Evolutionary conservation across 805 yeast species (phyloP), one percentile per base, ranked within the genome.

Genomic region (Sugiyamaella mastotermitis): DNA sequence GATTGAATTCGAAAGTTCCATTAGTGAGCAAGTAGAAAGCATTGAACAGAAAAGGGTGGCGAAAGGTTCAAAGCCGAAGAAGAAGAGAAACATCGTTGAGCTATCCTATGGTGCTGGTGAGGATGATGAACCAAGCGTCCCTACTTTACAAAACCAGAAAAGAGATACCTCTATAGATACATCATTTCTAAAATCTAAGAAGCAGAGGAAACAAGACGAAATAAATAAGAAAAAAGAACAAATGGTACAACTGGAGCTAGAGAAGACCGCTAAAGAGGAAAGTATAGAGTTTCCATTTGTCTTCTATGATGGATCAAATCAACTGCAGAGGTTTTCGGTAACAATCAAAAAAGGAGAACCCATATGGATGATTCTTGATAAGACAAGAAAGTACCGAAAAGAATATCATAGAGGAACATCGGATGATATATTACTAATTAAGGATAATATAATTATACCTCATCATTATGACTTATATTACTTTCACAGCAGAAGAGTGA

Each of bases 391-490:
- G 17, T 45, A 33, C 16, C 37, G 41, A 10, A 43, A 39, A 33
- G 52, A 54, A 38, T 42, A 54, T 25, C 55, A 51, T 22, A 35
- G 60, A 8, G 53, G 51, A 13, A 51, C 54, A 5, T 51, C 51
- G 10, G 56, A 56, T 40, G 61, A 55, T 30, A 47, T 55, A 8
- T 42, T 55, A 45, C 43, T 55, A 17, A 58, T 55, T 23, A 43
- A 43, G 25, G 46, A 53, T 25, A 48, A 49, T 35, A 48, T 55
- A 16, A 55, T 55, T 15, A 56, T 55, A 24, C 61, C 60, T 3
- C 60, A 55, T 24, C 48, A 55, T 38, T 55, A 53, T 37, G 57
- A 55, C 17, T 41, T 55, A 15, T 41, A 46, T 31, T 53, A 52
- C 42, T 55, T 55, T 35, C 37, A 46, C 16, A 35, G 33, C 10